Evolutionary conservation across 805 yeast genomes (phyloP), one percentile per base, ranked within the genome.

Genomic region (Isabelozyma pseudorhagii): DNA sequence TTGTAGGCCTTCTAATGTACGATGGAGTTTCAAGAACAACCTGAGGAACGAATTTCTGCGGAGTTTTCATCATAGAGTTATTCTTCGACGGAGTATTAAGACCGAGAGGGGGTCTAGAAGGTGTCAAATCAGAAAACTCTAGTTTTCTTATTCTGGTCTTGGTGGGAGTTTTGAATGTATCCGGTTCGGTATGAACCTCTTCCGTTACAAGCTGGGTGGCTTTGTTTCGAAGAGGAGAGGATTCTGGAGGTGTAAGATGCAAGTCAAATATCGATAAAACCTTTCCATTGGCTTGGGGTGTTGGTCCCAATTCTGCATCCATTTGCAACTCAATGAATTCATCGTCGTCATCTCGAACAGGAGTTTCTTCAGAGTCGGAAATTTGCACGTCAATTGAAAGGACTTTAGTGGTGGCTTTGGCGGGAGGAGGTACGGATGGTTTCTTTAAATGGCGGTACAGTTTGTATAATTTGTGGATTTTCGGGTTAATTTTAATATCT

Each of bases 271-370:
- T 73, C 14, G 94, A 83, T 34, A 87, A 63, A 0, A 88, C 87
- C 47, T 85, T 79, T 0, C 97, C 97, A 52, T 84, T 77, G 8
- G 89, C 77, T 57, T 89, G 96, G 0, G 97, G 97, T 0, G 97
- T 89, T 0, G 97, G 97, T 0, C 96, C 96, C 10, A 89, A 62
- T 51, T 82, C 87, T 3, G 66, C 62, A 15, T 51, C 48, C 13
- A 15, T 38, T 38, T 38, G 15, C 40, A n/a, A 15, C 5, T 41
- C 47, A 31, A 50, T 53, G 13, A 31, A 47, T 8, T 49, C 59
- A 36, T 58, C 56, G 13, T 17, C 38, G n/a, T 43, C 42, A 11
- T 46, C 54, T 8, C 54, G 60, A 15, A 56, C 59, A 0, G 50
- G 49, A 17, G 52, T 4, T 31, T 31, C 36, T 31, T 31, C 45